Conservation (phyloP, 192 early-diverging fungal genomes). For the Allomyces arbusculus region DNA sequence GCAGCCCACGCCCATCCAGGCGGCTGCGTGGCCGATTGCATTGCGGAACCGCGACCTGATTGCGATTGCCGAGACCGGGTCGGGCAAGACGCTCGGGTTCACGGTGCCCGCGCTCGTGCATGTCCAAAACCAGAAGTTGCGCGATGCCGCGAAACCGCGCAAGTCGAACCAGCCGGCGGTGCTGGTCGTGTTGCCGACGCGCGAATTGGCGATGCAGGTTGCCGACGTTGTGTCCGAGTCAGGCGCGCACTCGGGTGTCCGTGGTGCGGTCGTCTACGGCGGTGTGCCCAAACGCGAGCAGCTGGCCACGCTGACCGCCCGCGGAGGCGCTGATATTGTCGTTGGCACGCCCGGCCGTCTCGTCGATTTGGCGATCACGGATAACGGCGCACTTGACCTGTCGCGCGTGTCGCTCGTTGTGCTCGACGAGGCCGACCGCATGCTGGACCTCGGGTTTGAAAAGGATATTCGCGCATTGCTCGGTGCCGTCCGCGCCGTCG, state of each 20-base stretch:
- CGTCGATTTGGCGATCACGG: slow-evolving; percentile 69
- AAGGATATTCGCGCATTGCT: slow-evolving; percentile 96
- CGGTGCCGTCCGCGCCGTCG: slow-evolving; percentile 68
- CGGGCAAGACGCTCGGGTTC: slow-evolving; percentile 90
- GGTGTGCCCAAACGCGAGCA: slow-evolving; percentile 82
- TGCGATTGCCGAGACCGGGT: slow-evolving; percentile 69
- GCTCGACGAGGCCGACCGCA: slow-evolving; percentile 95
- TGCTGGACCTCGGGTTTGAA: slow-evolving; percentile 99
- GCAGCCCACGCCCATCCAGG: slow-evolving; percentile 84
- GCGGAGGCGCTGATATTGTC: slow-evolving; percentile 75
- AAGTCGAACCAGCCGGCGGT: slow-evolving; percentile 30
- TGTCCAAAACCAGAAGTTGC: slow-evolving; percentile 85
- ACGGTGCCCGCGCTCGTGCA: slow-evolving; percentile 90
- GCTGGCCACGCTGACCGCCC: slow-evolving; percentile 47
- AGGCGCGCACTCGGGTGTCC: slow-evolving; percentile 65
- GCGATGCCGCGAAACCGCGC: slow-evolving; percentile 85
- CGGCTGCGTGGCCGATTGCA: slow-evolving; percentile 84
- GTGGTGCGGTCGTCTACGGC: slow-evolving; percentile 88
- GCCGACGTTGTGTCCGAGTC: slow-evolving; percentile 89
- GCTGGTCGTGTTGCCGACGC: slow-evolving; percentile 83
- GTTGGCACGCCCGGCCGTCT: slow-evolving; percentile 96
- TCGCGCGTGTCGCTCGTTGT: slow-evolving; percentile 90
- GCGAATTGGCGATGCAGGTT: slow-evolving; percentile 94
- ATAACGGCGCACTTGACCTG: slow-evolving; percentile 70
- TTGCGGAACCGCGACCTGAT: slow-evolving; percentile 86